Base-by-base conservation (phyloP, 2,329 filamentous ascomycete species). In the Cytospora piceae region DNA sequence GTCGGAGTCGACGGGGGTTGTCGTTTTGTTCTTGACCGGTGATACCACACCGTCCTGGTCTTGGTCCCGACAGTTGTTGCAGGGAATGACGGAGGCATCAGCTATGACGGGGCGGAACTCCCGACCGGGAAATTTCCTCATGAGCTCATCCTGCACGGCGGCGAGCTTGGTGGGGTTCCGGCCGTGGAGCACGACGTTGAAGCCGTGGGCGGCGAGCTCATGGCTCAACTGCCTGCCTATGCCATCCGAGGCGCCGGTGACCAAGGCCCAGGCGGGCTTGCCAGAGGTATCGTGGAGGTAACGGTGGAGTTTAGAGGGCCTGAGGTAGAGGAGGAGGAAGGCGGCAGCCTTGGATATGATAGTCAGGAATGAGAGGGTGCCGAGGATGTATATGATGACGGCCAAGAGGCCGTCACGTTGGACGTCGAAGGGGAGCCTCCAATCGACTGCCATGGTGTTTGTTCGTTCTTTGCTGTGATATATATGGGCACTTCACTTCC, bases 171-270 rank as follows among this genome's bases (percentile, higher is more conserved):
- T 67, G 2, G 70, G 68, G 66, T 84, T 85, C 42, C 84, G 81
- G n/a, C 85, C 85, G 67, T 88, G 85, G 11, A 88, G 71, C 20
- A 87, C 76, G 39, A 88, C 77, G 69, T 85, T 83, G 78, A 87
- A 87, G 56, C 83, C 83, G 17, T 74, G 75, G 0, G 69, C 66
- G 22, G 81, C 81, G n/a, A 88, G 81, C 69, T 85, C 81, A 63
- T 80, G 73, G 4, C 80, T 79, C 66, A 87, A 81, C 0, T 75
- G 80, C 32, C 76, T 75, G 14, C 86, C 85, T 49, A 87, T 86
- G 24, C 85, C 86, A 55, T 84, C 83, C 17, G 78, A 83, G 22
- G 82, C 78, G 37, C 85, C 85, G 0, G 85, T 87, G 11, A 85
- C 77, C 6, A 85, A 72, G 1, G 80, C 82, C 78, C 81, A 85